Evolutionary conservation across 768 basidiomycete species (phyloP), one percentile per base, ranked within the genome.

Genomic region (Solioccasus polychromus): DNA sequence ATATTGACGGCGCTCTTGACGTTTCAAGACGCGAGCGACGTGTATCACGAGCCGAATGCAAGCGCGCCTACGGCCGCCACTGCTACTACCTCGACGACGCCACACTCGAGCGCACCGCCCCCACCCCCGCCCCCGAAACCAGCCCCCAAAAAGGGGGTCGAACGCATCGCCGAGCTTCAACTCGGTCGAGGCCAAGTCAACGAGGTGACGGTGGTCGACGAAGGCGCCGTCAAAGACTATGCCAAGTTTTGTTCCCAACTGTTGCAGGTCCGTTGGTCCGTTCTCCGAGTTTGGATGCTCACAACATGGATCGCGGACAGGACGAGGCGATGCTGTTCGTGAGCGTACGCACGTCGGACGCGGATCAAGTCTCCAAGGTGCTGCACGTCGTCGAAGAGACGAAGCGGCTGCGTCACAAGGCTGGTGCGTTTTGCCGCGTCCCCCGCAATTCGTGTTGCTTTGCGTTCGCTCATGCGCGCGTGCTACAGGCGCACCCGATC

Each of bases 321-420:
- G 87, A 90, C 47, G 82, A 87, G 47, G 83, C 84, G 5, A 83
- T 92, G 78, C 66, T 92, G 11, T 92, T 89, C 57, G 76, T 92
- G 45, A 82, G 82, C 5, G 67, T 92, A 22, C 77, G 81, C 22
- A 86, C 88, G 7, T 74, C 76, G 23, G 75, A 78, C 15, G 66
- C 79, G 2, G 70, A 73, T 3, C 71, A 85, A 37, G 90, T 91
- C 3, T 76, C 86, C 4, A 91, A 88, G 55, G 89, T 91, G 1
- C 71, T 92, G 26, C 80, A 82, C 44, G 82, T 91, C 4, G 88
- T 89, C 0, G 86, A 91, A 55, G 79, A 88, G 58, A 81, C 80
- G 0, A 92, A 87, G 59, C 78, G 88, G n/a, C 71, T 83, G 42
- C 74, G 84, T 31, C 71, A 91, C 55, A 90, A 87, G 71, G 77